Evolutionary conservation across 768 basidiomycete genomes (phyloP), one percentile per base, ranked within the genome.

Genomic region (Calocybe cyanea): DNA sequence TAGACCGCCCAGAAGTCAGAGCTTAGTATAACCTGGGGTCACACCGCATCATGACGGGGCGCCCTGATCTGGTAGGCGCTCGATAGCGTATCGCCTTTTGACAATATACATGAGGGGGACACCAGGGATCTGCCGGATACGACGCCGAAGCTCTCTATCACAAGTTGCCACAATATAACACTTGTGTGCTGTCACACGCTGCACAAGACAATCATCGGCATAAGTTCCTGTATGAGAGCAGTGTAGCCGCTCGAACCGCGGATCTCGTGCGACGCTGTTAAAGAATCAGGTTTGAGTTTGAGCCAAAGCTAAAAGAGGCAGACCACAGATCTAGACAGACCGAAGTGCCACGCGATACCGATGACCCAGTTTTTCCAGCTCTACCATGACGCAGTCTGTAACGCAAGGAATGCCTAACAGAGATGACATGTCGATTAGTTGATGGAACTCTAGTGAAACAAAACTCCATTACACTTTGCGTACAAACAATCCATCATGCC

Each of bases 401-500:
- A 99, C 88, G 55, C 93, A 96, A 1, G 96, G 96, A 56, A 97
- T 97, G 64, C 93, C 95, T 97, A 57, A n/a, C 23, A 23, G 30
- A 37, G 36, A 15, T 44, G 46, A 41, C 24, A 33, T 42, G 30
- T 7, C 44, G 45, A 56, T 31, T 38, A 50, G 33, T 18, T 32
- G 35, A 34, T 34, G 15, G 34, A 30, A 17, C 8, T n/a, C n/a
- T n/a, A 24, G n/a, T 21, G 24, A 42, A 34, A 49, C 15, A 15
- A 23, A 34, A 7, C 35, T 14, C 20, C 13, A 45, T 24, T 54
- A 95, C 95, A 97, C 72, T 99, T 98, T 10, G 96, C 96, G 65
- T 91, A 96, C 13, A 98, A 73, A 59, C 92, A 95, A 60, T 99
- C 96, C 96, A 99, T 98, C 96, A 99, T 97, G n/a, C 90, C 93